A percentile compares a stretch with the other conserved stretches of the same genome.
Conservation (phyloP, 2,329 filamentous ascomycete species). For the Aspergillus floridensis region DNA sequence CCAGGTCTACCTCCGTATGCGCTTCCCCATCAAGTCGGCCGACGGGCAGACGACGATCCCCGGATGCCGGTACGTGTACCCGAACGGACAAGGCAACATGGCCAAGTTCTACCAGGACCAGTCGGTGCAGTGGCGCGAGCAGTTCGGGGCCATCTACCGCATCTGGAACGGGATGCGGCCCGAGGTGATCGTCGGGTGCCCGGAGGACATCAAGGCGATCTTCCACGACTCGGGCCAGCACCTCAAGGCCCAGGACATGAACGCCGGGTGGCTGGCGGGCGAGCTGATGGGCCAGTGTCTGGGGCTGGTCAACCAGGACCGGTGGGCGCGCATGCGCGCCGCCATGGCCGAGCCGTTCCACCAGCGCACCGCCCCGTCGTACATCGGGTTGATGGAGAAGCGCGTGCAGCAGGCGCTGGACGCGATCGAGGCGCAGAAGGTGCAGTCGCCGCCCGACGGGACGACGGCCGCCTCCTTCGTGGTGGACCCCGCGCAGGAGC, state of each 20-base stretch:
- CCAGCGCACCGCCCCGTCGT: not conserved
- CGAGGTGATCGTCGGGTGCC: conserved; percentile 38
- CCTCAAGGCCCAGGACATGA: conserved; percentile 42
- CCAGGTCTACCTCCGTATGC: not conserved
- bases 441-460: not conserved
- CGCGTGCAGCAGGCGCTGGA: not conserved
- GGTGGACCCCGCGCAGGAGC: conserved; percentile 28
- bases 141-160: conserved; percentile 40
- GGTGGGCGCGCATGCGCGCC: conserved; percentile 11
- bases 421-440: too few relatives aligned
- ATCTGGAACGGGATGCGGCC: conserved; percentile 39
- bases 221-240: conserved; percentile 48
- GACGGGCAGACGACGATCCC: conserved; percentile 7
- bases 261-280: conserved; percentile 43
- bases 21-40: conserved; percentile 7
- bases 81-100: conserved; percentile 42
- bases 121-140: conserved; percentile 30
- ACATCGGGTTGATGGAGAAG: conserved; percentile 4
- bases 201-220: conserved; percentile 36
- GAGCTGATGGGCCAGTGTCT: conserved; percentile 46
- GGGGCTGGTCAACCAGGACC: conserved; percentile 38
- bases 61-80: conserved; percentile 22
- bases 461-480: not conserved
- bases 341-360: conserved; percentile 5
- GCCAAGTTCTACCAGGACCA: conserved; percentile 41